A percentile compares a stretch with the other conserved stretches of the same genome.
Conservation (phyloP, 345 rosid species). For the Pugionium cornutum region DNA sequence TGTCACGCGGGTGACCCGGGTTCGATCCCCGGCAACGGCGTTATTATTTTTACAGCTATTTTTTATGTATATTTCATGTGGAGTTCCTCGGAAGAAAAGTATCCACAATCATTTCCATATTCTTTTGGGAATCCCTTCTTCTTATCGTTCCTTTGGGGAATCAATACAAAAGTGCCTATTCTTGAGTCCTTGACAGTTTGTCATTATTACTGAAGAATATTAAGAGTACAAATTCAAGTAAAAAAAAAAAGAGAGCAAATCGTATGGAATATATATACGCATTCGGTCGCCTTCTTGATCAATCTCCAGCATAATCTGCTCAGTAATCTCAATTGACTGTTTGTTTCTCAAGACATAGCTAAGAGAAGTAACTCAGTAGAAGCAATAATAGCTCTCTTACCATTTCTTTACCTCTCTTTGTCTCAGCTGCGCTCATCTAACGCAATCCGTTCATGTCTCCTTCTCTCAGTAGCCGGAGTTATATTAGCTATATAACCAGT, state of each 20-base stretch:
- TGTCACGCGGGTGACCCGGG: constrained; percentile 99
- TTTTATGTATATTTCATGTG: too few species aligned
- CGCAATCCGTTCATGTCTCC: constrained; percentile 82
- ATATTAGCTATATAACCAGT: constrained; percentile 32
- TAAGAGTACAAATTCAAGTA: too few species aligned
- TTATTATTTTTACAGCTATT: too few species aligned
- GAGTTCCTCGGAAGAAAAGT: too few species aligned
- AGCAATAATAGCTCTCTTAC: constrained; percentile 59
- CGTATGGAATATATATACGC: neutral
- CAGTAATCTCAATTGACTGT: constrained; percentile 48
- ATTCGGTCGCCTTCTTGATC: constrained; percentile 61
- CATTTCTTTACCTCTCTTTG: constrained; percentile 57
- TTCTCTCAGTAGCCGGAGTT: constrained; percentile 55
- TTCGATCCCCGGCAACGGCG: constrained; percentile 67
- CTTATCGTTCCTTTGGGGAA: too few species aligned
- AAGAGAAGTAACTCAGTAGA: constrained; percentile 59
- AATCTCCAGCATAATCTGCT: constrained; percentile 68
- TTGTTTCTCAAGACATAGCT: constrained; percentile 32
- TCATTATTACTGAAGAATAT: too few species aligned
- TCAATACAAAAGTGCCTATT: too few species aligned
- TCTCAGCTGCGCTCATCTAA: constrained; percentile 74
- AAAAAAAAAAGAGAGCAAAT: too few species aligned
- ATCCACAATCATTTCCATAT: too few species aligned
- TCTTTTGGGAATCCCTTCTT: too few species aligned
- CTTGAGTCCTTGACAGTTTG: too few species aligned